A percentile compares a stretch with the other conserved stretches of the same genome.
phyloP scores from a whole-genome alignment of 805 yeast genomes.

The Maudiozyma serrabonitensis region DNA sequence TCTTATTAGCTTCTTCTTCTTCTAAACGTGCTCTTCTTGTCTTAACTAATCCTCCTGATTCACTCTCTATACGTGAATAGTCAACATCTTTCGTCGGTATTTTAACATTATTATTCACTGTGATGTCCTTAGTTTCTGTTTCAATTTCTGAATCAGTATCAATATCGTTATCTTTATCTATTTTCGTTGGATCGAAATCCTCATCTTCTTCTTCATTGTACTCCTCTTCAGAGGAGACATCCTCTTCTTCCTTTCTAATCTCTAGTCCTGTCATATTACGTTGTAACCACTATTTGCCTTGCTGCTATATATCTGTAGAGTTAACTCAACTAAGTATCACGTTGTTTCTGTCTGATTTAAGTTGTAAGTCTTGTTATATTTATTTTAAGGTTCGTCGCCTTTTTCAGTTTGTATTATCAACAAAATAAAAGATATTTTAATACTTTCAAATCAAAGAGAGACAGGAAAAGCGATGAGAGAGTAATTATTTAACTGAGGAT shows the following conservation, averaged over 20 bases:
- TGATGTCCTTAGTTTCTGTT: slow-evolving; percentile 3
- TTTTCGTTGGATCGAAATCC: slow-evolving; percentile 30
- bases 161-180: slow-evolving; percentile 13
- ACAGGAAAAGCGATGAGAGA: too few relatives aligned
- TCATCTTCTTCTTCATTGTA: slow-evolving; percentile 32
- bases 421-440: too few relatives aligned
- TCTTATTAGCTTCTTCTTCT: slow-evolving; percentile 30
- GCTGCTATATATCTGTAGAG: too few relatives aligned
- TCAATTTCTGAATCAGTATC: slow-evolving; percentile 23
- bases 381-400: not conserved
- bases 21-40: slow-evolving; percentile 54
- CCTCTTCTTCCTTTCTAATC: not conserved
- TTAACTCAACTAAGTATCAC: too few relatives aligned
- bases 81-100: slow-evolving; percentile 22
- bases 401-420: too few relatives aligned
- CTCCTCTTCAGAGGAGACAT: slow-evolving; percentile 18
- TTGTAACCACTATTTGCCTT: slow-evolving; percentile 3
- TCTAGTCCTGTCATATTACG: not conserved
- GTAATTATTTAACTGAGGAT: too few relatives aligned
- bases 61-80: slow-evolving; percentile 47
- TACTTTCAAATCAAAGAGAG: too few relatives aligned
- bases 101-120: not conserved
- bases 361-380: not conserved
- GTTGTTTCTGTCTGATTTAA: not conserved
- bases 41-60: slow-evolving; percentile 53